Evolutionary conservation across 805 yeast species (phyloP).

Genomic region (Suhomyces prunicola): DNA sequence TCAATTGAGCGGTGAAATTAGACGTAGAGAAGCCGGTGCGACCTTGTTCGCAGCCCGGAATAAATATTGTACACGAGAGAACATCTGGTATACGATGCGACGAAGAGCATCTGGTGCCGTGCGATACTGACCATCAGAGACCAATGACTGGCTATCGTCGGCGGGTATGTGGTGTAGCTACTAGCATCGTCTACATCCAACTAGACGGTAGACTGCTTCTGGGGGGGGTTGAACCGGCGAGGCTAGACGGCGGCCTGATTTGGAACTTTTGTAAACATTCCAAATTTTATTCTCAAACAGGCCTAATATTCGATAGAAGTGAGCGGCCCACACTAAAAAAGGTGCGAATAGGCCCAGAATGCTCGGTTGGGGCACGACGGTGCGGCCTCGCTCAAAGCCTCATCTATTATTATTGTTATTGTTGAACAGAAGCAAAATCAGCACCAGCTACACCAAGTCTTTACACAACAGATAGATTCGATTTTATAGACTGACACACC

Average conservation of each 20-base stretch:
- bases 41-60: neutral
- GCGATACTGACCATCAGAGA: neutral
- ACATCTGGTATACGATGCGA: neutral
- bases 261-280: neutral
- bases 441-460: neutral
- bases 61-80: neutral
- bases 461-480: neutral
- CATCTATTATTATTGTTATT: neutral
- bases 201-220: neutral
- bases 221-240: neutral
- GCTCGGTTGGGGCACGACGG: neutral
- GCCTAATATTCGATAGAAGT: neutral
- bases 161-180: neutral
- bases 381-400: neutral
- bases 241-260: neutral
- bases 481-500: constrained; percentile 1
- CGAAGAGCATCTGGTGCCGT: neutral
- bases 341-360: neutral
- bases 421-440: neutral
- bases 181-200: neutral
- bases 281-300: neutral
- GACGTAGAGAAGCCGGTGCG: neutral
- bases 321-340: neutral
- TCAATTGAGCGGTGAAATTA: neutral
- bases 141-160: too few species aligned